Evolutionary conservation across 2,329 filamentous ascomycete genomes (phyloP).

Genomic region (Cordyceps fumosorosea): DNA sequence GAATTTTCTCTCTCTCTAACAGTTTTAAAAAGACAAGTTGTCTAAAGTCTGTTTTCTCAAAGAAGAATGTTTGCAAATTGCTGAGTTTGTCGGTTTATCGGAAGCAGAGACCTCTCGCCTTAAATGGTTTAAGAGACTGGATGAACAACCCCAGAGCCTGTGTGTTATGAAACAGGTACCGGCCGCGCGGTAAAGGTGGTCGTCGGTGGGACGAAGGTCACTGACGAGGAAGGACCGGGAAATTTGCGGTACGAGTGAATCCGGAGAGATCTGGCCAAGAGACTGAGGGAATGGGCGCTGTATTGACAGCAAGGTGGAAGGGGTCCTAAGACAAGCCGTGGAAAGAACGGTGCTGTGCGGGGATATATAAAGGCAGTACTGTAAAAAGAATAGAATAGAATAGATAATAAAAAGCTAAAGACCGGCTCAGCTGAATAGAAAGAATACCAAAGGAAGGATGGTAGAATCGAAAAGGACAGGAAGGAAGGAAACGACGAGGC

Average conservation of each 20-base stretch:
- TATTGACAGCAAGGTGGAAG: neutral
- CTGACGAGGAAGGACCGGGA: neutral
- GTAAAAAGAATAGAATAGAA: neutral
- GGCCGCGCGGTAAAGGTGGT: neutral
- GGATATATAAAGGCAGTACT: neutral
- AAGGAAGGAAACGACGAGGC: neutral
- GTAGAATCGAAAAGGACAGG: neutral
- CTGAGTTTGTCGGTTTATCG: neutral
- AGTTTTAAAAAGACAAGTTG: neutral
- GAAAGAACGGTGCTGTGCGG: too few species aligned
- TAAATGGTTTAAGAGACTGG: neutral
- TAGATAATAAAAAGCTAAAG: neutral
- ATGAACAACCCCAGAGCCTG: neutral
- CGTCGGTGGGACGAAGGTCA: neutral
- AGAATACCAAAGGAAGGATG: slow-evolving; percentile 10
- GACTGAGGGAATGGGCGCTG: neutral
- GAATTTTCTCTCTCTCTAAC: neutral
- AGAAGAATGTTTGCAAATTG: neutral
- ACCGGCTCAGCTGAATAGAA: slow-evolving; percentile 1
- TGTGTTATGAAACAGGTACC: neutral
- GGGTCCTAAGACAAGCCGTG: neutral
- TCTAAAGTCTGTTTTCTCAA: neutral
- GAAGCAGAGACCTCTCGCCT: neutral
- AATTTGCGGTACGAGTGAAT: neutral
- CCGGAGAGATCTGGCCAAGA: neutral